A percentile compares a stretch with the other conserved stretches of the same genome.
These are phyloP conservation scores for Eragrostis tef DNA, from an alignment of 202 grass and related monocot species.

Conservation along the genomic window DNA sequence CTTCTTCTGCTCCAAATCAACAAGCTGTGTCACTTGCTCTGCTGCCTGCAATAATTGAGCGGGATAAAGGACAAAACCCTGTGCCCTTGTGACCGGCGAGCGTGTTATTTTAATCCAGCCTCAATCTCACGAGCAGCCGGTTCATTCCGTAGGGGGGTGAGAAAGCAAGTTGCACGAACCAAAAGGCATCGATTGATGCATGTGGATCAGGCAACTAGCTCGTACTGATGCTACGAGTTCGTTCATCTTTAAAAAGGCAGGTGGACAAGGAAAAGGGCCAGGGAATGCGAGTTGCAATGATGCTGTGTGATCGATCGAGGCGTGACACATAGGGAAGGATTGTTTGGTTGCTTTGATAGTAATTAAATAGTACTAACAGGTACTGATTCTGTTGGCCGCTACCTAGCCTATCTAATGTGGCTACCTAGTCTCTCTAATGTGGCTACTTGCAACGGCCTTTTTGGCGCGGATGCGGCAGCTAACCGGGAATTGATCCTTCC, in stretches of 20 bases:
- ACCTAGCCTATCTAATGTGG: conserved; percentile 1
- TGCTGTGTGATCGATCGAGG: conserved; percentile 18
- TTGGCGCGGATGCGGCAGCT: background rate
- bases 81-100: conserved; percentile 45
- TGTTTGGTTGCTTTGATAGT: conserved; percentile 41
- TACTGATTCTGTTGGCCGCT: conserved; percentile 48
- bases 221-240: background rate
- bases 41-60: conserved; percentile 27
- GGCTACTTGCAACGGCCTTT: conserved; percentile 36
- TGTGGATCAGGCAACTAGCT: background rate
- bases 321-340: conserved; percentile 10
- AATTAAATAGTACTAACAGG: background rate
- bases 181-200: conserved; percentile 10
- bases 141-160: conserved; percentile 31
- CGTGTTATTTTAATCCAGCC: conserved; percentile 35
- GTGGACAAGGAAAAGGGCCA: background rate
- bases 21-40: conserved; percentile 32
- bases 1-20: conserved; percentile 16
- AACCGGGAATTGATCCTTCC: conserved; percentile 21
- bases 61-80: conserved; percentile 38
- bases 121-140: background rate
- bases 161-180: conserved; percentile 44
- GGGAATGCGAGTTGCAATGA: conserved; percentile 24
- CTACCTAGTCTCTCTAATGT: conserved; percentile 6
- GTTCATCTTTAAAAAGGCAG: conserved; percentile 17